These are phyloP conservation scores for Lenwebbia sp. DNA, from an alignment of 345 rosid genomes.

Conservation along the genomic window DNA sequence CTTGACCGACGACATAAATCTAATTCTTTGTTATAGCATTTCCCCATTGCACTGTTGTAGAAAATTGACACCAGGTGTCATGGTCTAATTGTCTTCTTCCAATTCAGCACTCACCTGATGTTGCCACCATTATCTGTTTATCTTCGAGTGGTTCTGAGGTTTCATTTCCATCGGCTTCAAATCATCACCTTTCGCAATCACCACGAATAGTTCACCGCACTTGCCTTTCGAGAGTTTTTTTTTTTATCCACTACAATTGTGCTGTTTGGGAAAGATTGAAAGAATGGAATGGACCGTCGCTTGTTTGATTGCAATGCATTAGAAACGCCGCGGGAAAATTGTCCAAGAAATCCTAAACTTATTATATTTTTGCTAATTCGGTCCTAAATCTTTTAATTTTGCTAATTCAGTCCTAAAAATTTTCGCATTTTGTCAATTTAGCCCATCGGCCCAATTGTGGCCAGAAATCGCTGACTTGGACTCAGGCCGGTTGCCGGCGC, in stretches of 20 bases:
- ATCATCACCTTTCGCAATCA: neutral
- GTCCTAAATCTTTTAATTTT: too few relatives aligned
- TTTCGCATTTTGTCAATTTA: too few relatives aligned
- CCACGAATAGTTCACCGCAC: neutral
- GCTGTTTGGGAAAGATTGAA: neutral
- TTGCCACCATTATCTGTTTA: neutral
- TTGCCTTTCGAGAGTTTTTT: neutral
- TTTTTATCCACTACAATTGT: neutral
- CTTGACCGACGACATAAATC: neutral
- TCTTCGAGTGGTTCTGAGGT: neutral
- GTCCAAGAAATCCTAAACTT: too few relatives aligned
- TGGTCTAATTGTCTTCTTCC: neutral
- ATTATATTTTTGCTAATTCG: too few relatives aligned
- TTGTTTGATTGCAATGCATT: too few relatives aligned
- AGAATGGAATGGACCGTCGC: neutral
- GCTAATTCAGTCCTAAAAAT: too few relatives aligned
- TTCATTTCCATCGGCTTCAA: neutral
- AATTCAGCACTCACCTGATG: neutral
- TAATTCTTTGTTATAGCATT: neutral
- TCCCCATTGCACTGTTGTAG: neutral
- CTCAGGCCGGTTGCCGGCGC: too few relatives aligned
- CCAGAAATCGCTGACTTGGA: too few relatives aligned
- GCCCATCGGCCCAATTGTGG: too few relatives aligned
- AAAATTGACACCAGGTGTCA: neutral
- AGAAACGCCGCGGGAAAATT: neutral